A percentile compares a stretch with the other conserved stretches of the same genome.
phyloP scores from a whole-genome alignment of 2,329 filamentous ascomycete species.

The Cryphonectria parasitica region DNA sequence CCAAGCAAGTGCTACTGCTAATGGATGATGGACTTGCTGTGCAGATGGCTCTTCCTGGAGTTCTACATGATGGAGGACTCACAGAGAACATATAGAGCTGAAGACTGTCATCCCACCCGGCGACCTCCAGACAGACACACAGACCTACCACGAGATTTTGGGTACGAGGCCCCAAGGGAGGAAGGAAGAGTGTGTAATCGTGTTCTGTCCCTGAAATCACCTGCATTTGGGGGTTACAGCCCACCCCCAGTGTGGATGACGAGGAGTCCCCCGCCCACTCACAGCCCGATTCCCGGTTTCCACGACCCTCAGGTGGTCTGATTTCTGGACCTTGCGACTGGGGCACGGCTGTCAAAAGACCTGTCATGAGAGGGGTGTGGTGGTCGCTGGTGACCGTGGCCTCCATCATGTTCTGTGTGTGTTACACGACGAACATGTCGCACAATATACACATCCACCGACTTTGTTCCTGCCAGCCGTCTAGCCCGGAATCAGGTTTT shows the following conservation, averaged over 20 bases:
- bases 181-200: no score
- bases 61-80: neutral
- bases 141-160: no score
- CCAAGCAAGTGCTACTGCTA: no score
- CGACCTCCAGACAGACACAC: neutral
- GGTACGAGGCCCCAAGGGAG: no score
- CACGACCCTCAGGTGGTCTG: neutral
- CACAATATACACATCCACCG: neutral
- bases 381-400: neutral
- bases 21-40: neutral
- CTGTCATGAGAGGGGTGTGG: neutral
- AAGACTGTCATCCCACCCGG: no score
- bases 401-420: neutral
- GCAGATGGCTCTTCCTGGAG: neutral
- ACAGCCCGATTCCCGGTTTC: neutral
- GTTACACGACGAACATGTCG: neutral
- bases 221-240: neutral
- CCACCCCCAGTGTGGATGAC: neutral
- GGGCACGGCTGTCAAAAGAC: neutral
- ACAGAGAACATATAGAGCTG: no score
- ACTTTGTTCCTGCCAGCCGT: neutral
- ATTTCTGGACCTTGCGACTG: neutral
- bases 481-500: neutral
- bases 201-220: neutral
- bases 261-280: neutral